Percentiles rank a stretch among this genome's conserved stretches.
Conservation (phyloP, 192 early-diverging fungal species). For the Umbelopsis isabellina region DNA sequence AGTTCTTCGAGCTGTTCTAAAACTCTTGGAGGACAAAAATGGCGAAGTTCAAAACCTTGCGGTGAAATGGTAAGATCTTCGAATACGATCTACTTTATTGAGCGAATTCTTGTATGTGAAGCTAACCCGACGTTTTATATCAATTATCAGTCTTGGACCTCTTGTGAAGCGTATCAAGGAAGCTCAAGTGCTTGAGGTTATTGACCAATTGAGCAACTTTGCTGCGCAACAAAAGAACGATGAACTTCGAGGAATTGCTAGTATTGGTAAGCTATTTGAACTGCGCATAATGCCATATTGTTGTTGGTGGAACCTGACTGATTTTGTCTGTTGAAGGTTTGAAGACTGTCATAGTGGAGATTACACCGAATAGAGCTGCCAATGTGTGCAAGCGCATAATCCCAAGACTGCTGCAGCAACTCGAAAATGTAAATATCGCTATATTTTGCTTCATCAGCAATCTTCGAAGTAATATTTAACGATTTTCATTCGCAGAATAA, state of each 20-base stretch:
- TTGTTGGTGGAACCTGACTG: neutral
- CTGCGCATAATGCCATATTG: neutral
- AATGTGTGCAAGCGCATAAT: conserved; percentile 66
- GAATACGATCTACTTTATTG: neutral
- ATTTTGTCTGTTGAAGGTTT: conserved; percentile 31
- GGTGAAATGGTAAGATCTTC: conserved; percentile 60
- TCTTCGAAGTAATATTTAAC: neutral
- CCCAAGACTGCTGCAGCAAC: conserved; percentile 65
- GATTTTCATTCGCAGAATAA: conserved; percentile 35
- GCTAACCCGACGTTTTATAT: neutral
- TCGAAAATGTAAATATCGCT: conserved; percentile 59
- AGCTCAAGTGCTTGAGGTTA: conserved; percentile 65
- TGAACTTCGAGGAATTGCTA: conserved; percentile 79
- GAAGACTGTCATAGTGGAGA: conserved; percentile 80
- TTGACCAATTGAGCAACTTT: conserved; percentile 69
- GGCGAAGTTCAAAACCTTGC: conserved; percentile 86
- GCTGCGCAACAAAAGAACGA: conserved; percentile 62
- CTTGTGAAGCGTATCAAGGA: conserved; percentile 76
- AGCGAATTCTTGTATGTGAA: neutral
- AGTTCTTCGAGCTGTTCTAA: conserved; percentile 55
- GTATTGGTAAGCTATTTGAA: conserved; percentile 62
- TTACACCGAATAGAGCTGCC: conserved; percentile 55
- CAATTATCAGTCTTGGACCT: conserved; percentile 66
- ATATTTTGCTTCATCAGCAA: neutral
- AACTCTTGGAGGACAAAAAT: conserved; percentile 78